Base-by-base conservation (phyloP, 495 filamentous ascomycete species). In the Pyrenula massariospora region DNA sequence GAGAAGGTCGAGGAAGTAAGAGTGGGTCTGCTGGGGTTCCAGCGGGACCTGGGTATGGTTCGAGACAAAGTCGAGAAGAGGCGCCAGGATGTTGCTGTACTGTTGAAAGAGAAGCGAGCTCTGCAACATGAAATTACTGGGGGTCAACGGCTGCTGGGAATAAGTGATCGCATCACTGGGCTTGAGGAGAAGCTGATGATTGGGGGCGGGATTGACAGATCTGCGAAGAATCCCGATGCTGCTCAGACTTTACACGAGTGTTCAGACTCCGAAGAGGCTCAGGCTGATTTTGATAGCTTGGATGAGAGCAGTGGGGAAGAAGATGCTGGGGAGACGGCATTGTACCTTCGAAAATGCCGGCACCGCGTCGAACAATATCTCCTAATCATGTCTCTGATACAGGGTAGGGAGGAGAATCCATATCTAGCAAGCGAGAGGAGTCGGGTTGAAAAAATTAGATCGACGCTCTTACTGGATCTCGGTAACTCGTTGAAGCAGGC, bases 1-100 rank as follows among this genome's bases (percentile, higher is more conserved):
- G 91, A 95, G 65, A 89, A 84, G 66, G 83, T 94, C 2, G 92
- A 95, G 69, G 50, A 95, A 64, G 83, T 99, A 12, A 80, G 89
- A 24, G 87, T 99, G 1, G 91, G 89, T 8, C 67, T 97, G 52
- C 62, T 96, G 59, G 87, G 89, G 0, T 97, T 97, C 62, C 73
- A 81, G 60, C 80, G 91, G 60, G 91, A 91, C 57, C 80, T 96
- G 1, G 77, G 82, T 58, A 70, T 70, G 1, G 71, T 88, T 36
- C 74, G 73, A 55, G 71, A 67, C 53, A 77, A 67, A 58, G 78
- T 89, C 2, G 77, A 73, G 58, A 69, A 72, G 53, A 70, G 77
- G 56, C 74, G 68, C 47, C 59, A 57, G 52, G 83, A 87, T 59
- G 73, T 87, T 24, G 71, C 76, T 55, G 65, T 56, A 24, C 66